phyloP scores from a whole-genome alignment of 441 rosid species.

The Populus tomentosa region DNA sequence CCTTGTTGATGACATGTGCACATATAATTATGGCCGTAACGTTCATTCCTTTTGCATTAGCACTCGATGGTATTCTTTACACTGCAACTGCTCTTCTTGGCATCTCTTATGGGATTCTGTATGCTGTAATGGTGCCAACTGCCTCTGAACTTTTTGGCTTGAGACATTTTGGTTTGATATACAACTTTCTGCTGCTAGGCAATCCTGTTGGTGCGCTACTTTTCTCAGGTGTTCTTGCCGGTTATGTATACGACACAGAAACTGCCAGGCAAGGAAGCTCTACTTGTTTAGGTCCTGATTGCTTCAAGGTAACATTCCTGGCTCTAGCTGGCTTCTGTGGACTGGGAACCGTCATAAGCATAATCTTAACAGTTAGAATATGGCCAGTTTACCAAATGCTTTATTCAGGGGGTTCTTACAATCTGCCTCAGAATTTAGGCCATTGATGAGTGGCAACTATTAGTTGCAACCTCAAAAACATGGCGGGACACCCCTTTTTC shows the following conservation, averaged over 20 bases:
- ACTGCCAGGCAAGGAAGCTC: constrained; percentile 75
- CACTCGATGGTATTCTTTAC: constrained; percentile 50
- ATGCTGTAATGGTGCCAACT: constrained; percentile 65
- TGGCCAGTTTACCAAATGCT: constrained; percentile 85
- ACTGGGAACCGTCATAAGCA: constrained; percentile 53
- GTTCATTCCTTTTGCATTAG: constrained; percentile 61
- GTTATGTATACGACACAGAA: constrained; percentile 73
- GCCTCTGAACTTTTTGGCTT: constrained; percentile 92
- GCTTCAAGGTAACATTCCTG: constrained; percentile 72
- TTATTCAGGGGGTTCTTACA: constrained; percentile 70
- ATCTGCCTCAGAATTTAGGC: constrained; percentile 42
- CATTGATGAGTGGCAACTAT: constrained; percentile 21
- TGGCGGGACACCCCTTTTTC: constrained; percentile 3
- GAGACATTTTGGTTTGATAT: constrained; percentile 81
- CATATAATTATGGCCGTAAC: constrained; percentile 51
- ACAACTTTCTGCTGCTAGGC: constrained; percentile 65
- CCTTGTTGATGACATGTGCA: constrained; percentile 71
- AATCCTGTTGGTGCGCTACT: constrained; percentile 85
- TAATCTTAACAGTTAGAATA: constrained; percentile 60
- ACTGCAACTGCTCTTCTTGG: constrained; percentile 69
- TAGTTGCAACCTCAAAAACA: background rate
- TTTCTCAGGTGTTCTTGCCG: constrained; percentile 78
- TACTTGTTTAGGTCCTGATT: constrained; percentile 65
- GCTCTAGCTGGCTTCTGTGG: constrained; percentile 69
- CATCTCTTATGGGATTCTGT: constrained; percentile 68